A percentile compares a stretch with the other conserved stretches of the same genome.
These are phyloP conservation scores for Eudorina sp. DNA, from an alignment of 139 green algal genomes.

Conservation along the genomic window DNA sequence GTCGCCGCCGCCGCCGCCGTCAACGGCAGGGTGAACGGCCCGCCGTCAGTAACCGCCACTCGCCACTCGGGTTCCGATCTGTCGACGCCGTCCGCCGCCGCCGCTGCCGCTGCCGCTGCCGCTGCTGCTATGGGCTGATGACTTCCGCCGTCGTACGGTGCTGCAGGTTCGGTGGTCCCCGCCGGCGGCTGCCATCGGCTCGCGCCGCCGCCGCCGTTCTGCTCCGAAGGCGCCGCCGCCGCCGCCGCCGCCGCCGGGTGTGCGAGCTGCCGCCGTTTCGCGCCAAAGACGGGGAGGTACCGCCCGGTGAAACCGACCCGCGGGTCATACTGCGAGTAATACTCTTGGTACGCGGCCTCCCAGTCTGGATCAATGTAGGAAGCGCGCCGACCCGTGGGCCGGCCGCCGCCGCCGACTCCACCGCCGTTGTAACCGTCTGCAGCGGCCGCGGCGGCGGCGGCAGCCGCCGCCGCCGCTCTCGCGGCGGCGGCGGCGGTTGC, in stretches of 20 bases:
- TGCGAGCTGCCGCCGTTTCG: slow-evolving; percentile 26
- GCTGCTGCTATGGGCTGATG: too few relatives aligned
- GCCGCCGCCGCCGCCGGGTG: not conserved
- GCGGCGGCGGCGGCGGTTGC: not conserved
- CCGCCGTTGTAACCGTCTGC: too few relatives aligned
- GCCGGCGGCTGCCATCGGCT: too few relatives aligned
- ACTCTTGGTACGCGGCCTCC: slow-evolving; percentile 16
- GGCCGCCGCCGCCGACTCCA: not conserved
- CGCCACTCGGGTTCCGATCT: slow-evolving; percentile 13
- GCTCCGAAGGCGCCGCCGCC: too few relatives aligned
- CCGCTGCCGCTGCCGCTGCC: not conserved
- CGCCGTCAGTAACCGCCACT: not conserved
- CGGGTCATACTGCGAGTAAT: slow-evolving; percentile 36
- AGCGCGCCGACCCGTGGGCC: too few relatives aligned
- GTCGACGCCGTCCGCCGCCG: not conserved
- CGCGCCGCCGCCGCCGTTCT: not conserved
- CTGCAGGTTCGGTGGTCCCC: too few relatives aligned
- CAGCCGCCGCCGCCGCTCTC: not conserved
- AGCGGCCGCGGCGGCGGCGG: not conserved
- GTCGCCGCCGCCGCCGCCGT: slow-evolving; percentile 11
- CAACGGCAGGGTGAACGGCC: not conserved
- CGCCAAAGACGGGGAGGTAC: slow-evolving; percentile 13
- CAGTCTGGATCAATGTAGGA: not conserved
- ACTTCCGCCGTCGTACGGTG: too few relatives aligned
- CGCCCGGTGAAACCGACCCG: slow-evolving; percentile 30